Conservation (phyloP, 495 filamentous ascomycete species). For the Neurospora sp. region DNA sequence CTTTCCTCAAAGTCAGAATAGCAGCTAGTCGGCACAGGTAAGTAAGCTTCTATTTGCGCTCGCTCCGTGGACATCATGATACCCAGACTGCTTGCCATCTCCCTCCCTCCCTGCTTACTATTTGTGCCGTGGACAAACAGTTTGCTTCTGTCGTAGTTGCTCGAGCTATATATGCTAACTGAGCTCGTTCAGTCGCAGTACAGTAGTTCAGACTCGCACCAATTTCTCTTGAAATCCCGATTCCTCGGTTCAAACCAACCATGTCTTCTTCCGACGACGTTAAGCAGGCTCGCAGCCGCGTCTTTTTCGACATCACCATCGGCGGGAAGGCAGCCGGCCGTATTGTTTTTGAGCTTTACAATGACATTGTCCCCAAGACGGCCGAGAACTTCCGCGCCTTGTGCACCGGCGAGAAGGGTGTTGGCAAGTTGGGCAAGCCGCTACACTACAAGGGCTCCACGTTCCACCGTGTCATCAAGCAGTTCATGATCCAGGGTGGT, state of each 20-base stretch:
- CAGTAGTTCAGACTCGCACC: not conserved
- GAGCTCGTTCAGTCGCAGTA: not conserved
- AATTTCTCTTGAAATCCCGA: not conserved
- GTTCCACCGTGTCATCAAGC: slow-evolving; percentile 97
- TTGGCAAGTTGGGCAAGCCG: slow-evolving; percentile 73
- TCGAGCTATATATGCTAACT: not conserved
- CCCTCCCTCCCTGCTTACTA: not conserved
- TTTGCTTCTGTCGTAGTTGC: not conserved
- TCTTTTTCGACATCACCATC: slow-evolving; percentile 85
- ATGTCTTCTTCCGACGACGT: slow-evolving; percentile 28
- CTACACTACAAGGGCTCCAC: slow-evolving; percentile 81
- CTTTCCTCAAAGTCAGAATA: not conserved
- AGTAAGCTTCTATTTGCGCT: not conserved
- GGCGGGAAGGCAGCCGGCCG: slow-evolving; percentile 61
- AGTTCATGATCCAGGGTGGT: slow-evolving; percentile 99
- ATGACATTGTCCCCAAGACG: slow-evolving; percentile 90
- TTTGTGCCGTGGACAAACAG: not conserved
- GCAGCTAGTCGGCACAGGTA: not conserved
- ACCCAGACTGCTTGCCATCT: not conserved
- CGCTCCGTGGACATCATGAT: not conserved
- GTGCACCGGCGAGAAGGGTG: slow-evolving; percentile 84
- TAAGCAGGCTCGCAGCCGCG: slow-evolving; percentile 50
- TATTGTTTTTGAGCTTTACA: slow-evolving; percentile 74
- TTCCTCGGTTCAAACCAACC: not conserved
- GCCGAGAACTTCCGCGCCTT: slow-evolving; percentile 92